phyloP scores from a whole-genome alignment of 176 grass and related monocot species.

The Calamus simplicifolius region DNA sequence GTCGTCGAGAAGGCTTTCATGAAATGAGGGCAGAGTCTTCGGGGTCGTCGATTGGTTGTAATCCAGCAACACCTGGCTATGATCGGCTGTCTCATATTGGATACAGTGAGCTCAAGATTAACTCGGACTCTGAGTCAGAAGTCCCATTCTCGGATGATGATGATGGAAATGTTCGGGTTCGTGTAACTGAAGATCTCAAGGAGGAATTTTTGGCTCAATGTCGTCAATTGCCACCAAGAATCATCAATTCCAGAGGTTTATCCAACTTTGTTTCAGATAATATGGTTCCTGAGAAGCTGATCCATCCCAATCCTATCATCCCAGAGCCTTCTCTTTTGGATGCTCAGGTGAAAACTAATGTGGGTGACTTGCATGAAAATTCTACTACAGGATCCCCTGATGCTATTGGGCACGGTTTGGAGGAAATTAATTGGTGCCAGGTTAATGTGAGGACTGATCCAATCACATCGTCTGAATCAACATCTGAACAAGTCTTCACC shows the following conservation, averaged over 20 bases:
- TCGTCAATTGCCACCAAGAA: background rate
- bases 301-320: conserved; percentile 11
- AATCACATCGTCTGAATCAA: too few relatives aligned
- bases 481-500: too few relatives aligned
- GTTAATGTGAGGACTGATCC: too few relatives aligned
- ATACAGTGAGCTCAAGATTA: conserved; percentile 47
- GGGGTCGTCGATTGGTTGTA: conserved; percentile 28
- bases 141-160: conserved; percentile 32
- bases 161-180: conserved; percentile 20
- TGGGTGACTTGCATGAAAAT: background rate
- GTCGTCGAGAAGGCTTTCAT: conserved; percentile 3
- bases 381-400: conserved; percentile 10
- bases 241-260: background rate
- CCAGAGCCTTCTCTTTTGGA: conserved; percentile 31
- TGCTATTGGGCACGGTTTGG: conserved; percentile 7
- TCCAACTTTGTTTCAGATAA: background rate
- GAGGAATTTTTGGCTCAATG: conserved; percentile 14
- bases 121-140: conserved; percentile 55
- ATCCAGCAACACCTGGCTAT: conserved; percentile 19
- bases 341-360: conserved; percentile 5
- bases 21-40: conserved; percentile 21
- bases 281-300: conserved; percentile 13
- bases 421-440: conserved; percentile 18
- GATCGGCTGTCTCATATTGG: conserved; percentile 27
- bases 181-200: conserved; percentile 12